Evolutionary conservation across 805 yeast genomes (phyloP).

Genomic region (Metschnikowia gelsemii): DNA sequence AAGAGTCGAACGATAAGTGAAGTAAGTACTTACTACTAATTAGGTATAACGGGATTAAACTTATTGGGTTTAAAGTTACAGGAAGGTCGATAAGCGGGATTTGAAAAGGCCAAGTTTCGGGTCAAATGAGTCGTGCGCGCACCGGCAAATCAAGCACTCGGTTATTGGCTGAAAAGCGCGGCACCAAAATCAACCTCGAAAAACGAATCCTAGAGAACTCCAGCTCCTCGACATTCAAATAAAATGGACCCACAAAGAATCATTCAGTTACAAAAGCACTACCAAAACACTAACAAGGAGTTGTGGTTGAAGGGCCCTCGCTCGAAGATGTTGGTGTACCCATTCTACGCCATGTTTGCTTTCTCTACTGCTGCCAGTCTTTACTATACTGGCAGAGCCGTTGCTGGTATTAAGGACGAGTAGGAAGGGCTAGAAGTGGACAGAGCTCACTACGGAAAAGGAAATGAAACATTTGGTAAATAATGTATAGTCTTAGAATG

Average conservation of each 20-base stretch:
- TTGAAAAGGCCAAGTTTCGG: too few species aligned
- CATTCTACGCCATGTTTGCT: conserved; percentile 74
- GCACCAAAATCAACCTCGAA: conserved; percentile 7
- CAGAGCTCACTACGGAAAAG: too few species aligned
- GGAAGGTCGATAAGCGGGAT: too few species aligned
- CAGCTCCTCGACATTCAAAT: not conserved
- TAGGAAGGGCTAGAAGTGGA: conserved; percentile 5
- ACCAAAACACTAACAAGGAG: conserved; percentile 42
- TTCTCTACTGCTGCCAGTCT: conserved; percentile 65
- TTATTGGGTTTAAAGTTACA: too few species aligned
- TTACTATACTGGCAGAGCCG: conserved; percentile 70
- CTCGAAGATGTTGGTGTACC: conserved; percentile 70
- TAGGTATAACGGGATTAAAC: not conserved
- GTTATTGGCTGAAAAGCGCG: conserved; percentile 21
- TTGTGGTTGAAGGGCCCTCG: conserved; percentile 47
- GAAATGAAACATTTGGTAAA: conserved; percentile 1
- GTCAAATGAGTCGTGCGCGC: conserved; percentile 18
- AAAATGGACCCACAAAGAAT: conserved; percentile 49
- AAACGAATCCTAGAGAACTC: not conserved
- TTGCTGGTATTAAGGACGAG: conserved; percentile 56
- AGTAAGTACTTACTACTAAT: too few species aligned
- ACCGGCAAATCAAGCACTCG: conserved; percentile 8
- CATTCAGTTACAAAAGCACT: conserved; percentile 44
- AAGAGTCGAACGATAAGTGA: too few species aligned
- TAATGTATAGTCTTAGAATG: conserved; percentile 9